Evolutionary conservation across 2,329 filamentous ascomycete genomes (phyloP), one percentile per base, ranked within the genome.

Genomic region (Cucurbitaria berberidis): DNA sequence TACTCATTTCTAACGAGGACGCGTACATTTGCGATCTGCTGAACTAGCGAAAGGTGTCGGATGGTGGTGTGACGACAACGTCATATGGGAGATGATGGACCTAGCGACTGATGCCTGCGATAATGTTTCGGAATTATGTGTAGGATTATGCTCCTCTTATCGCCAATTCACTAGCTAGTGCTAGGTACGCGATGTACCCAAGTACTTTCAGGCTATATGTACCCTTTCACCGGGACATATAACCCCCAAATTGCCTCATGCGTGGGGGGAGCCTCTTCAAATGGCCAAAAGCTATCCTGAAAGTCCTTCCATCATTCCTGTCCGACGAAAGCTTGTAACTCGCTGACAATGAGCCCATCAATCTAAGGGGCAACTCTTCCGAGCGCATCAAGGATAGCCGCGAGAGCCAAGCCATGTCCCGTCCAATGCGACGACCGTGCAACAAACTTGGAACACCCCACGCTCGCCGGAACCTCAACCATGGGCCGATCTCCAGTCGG

Each of bases 171-270:
- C 5, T 30, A n/a, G 16, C 24, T 40, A 43, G 44, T 43, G 44
- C 39, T 39, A 53, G 50, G 50, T 53, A 53, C 51, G n/a, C 45
- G 36, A 53, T 38, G 50, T 53, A 54, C 51, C 45, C 21, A 45
- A 36, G 42, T 46, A 49, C 27, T n/a, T 53, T 54, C 46, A 54
- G 51, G 41, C 51, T 53, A 48, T 54, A 41, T 49, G 45, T 45
- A 45, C 38, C 51, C 29, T 29, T 48, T 22, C 29, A 36, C 21
- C 30, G 46, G 46, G 29, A 27, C 30, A 43, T 48, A 45, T 45
- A 30, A 30, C 35, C 46, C 51, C 36, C 40, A 49, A 8, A 18
- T 16, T 49, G 7, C 29, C 16, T 49, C 26, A 46, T 30, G 51
- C 46, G 51, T 54, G 51, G 51, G 51, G 51, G 45, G 10, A 19